These are phyloP conservation scores for Phytopythium helicoides DNA, from an alignment of 352 stramenopile species.

Conservation along the genomic window DNA sequence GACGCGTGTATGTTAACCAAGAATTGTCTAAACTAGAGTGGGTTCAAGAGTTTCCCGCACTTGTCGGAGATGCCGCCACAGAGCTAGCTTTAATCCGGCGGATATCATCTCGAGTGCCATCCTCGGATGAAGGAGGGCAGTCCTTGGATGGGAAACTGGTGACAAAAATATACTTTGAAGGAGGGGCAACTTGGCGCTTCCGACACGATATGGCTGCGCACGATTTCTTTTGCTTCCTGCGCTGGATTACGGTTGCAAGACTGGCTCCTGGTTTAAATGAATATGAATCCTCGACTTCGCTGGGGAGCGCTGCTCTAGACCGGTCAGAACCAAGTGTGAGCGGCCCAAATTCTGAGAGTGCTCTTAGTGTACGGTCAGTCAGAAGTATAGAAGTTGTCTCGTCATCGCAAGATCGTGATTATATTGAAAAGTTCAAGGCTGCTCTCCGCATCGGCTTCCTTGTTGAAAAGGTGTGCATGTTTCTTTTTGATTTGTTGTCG, in stretches of 20 bases:
- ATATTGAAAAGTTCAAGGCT: slow-evolving; percentile 31
- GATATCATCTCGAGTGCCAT: slow-evolving; percentile 3
- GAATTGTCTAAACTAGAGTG: slow-evolving; percentile 1
- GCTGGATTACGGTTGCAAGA: slow-evolving; percentile 1
- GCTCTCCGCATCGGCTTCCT: slow-evolving; percentile 35
- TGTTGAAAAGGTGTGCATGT: slow-evolving; percentile 35
- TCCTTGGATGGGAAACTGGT: not conserved
- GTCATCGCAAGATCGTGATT: not conserved
- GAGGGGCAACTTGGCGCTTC: not conserved
- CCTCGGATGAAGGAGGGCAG: not conserved
- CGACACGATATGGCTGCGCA: slow-evolving; percentile 1
- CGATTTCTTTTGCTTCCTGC: slow-evolving; percentile 7
- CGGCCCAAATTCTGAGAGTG: not conserved
- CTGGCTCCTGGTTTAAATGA: not conserved
- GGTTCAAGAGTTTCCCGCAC: not conserved
- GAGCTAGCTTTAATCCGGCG: not conserved
- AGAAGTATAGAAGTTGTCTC: not conserved
- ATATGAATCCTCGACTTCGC: not conserved
- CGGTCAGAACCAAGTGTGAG: not conserved
- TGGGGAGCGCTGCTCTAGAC: not conserved
- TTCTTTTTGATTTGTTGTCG: not conserved
- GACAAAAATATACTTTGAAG: slow-evolving; percentile 3
- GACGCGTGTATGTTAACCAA: not conserved
- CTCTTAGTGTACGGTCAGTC: not conserved
- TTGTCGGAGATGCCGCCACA: not conserved